A percentile compares a stretch with the other conserved stretches of the same genome.
phyloP scores from a whole-genome alignment of 257 asterid species.

The Mentha longifolia region DNA sequence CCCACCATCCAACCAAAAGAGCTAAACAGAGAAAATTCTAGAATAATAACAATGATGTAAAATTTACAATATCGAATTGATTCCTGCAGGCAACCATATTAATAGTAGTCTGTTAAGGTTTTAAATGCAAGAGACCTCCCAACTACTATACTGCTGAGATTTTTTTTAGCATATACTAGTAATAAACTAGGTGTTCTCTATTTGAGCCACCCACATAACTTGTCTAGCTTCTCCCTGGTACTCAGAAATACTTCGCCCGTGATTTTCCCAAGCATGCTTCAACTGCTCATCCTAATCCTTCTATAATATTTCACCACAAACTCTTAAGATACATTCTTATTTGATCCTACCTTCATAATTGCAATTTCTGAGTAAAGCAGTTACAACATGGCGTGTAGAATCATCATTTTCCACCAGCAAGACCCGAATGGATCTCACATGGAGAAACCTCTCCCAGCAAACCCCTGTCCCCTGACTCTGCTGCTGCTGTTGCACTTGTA shows the following conservation, averaged over 20 bases:
- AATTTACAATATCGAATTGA: constrained; percentile 1
- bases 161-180: neutral
- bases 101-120: neutral
- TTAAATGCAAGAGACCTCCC: neutral
- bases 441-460: constrained; percentile 89
- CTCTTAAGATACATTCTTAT: neutral
- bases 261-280: constrained; percentile 23
- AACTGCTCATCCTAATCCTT: constrained; percentile 8
- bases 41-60: neutral
- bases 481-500: constrained; percentile 53
- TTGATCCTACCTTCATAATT: constrained; percentile 72
- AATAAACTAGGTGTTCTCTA: neutral
- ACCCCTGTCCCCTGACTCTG: constrained; percentile 52
- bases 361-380: constrained; percentile 92
- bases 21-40: neutral
- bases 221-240: neutral
- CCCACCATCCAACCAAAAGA: neutral
- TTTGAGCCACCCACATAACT: neutral
- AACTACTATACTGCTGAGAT: neutral
- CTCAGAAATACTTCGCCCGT: neutral
- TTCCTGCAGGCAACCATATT: neutral
- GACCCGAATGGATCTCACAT: constrained; percentile 78
- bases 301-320: constrained; percentile 21
- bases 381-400: constrained; percentile 81
- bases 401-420: constrained; percentile 88